Conservation (phyloP, 148 eudicot genomes). For the Amaranthus cruentus region DNA sequence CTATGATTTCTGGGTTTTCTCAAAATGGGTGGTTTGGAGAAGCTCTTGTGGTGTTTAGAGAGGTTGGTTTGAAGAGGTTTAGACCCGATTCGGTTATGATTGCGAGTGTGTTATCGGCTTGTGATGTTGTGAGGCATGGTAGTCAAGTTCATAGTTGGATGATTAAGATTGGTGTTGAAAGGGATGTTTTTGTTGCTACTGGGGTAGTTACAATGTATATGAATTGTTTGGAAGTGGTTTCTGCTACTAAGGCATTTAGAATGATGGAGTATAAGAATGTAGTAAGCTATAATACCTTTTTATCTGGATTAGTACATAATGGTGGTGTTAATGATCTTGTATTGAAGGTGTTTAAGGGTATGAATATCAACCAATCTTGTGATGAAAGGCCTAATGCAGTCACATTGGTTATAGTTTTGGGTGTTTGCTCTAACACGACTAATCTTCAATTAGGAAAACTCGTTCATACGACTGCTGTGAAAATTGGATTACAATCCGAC, state of each 20-base stretch:
- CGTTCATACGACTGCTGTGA: slow-evolving; percentile 56
- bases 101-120: slow-evolving; percentile 54
- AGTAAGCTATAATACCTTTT: slow-evolving; percentile 68
- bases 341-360: slow-evolving; percentile 51
- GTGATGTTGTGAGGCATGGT: slow-evolving; percentile 46
- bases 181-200: slow-evolving; percentile 61
- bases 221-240: slow-evolving; percentile 32
- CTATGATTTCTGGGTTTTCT: slow-evolving; percentile 31
- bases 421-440: slow-evolving; percentile 50
- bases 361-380: slow-evolving; percentile 25
- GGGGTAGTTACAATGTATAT: slow-evolving; percentile 60
- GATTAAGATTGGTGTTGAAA: slow-evolving; percentile 66
- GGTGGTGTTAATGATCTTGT: slow-evolving; percentile 39
- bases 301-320: slow-evolving; percentile 65
- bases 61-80: slow-evolving; percentile 32
- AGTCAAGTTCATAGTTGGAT: slow-evolving; percentile 69
- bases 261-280: slow-evolving; percentile 41
- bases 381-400: slow-evolving; percentile 44
- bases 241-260: slow-evolving; percentile 48
- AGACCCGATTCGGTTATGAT: slow-evolving; percentile 58
- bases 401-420: slow-evolving; percentile 56
- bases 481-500: slow-evolving; percentile 39
- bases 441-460: slow-evolving; percentile 56
- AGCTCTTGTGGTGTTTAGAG: slow-evolving; percentile 41
- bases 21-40: slow-evolving; percentile 47